A percentile compares a stretch with the other conserved stretches of the same genome.
phyloP scores from a whole-genome alignment of 352 stramenopile species.

The Globisporangium nagaii region DNA sequence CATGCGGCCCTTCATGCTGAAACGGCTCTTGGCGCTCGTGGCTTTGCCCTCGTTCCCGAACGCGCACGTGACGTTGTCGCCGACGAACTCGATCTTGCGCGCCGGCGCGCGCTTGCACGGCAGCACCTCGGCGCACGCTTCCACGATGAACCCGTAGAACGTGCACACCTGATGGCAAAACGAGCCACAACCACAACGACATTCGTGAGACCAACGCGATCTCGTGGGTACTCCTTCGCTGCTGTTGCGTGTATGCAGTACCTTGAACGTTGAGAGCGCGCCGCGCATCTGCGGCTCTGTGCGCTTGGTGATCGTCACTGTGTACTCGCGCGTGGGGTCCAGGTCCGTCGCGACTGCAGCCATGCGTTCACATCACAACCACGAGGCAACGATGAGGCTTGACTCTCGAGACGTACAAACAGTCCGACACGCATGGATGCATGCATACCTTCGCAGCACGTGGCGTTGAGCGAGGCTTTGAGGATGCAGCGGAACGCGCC shows the following conservation, averaged over 20 bases:
- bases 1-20: slow-evolving; percentile 81
- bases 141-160: slow-evolving; percentile 86
- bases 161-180: slow-evolving; percentile 88
- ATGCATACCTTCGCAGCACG: slow-evolving; percentile 65
- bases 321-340: slow-evolving; percentile 45
- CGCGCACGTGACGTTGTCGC: slow-evolving; percentile 78
- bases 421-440: too few relatives aligned
- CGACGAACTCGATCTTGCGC: slow-evolving; percentile 80
- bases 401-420: too few relatives aligned
- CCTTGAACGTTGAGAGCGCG: slow-evolving; percentile 84
- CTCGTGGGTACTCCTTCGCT: too few relatives aligned
- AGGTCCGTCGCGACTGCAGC: slow-evolving; percentile 55
- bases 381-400: background rate
- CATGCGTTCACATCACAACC: background rate
- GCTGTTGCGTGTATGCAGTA: too few relatives aligned
- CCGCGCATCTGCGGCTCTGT: slow-evolving; percentile 83
- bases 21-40: slow-evolving; percentile 67
- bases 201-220: background rate
- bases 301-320: slow-evolving; percentile 69
- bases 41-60: slow-evolving; percentile 83
- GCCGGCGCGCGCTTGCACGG: slow-evolving; percentile 24
- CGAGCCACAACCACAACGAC: background rate
- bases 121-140: slow-evolving; percentile 55
- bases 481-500: slow-evolving; percentile 67
- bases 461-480: slow-evolving; percentile 66